Conservation (phyloP, 345 rosid genomes). For the Gossypium longicalyx region DNA sequence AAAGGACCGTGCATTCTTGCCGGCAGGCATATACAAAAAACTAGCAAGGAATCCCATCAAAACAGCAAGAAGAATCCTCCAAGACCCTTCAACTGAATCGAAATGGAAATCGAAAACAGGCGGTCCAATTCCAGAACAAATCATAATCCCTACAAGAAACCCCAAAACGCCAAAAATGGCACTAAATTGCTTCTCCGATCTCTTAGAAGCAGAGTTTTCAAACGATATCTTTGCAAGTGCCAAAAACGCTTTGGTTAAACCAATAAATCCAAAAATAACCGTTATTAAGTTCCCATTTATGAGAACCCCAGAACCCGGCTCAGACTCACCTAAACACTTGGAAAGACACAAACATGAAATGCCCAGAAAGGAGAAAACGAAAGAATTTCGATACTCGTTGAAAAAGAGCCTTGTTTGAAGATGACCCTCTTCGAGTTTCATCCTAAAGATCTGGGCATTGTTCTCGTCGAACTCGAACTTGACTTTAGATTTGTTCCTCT, state of each 20-base stretch:
- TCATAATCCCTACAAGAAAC: constrained; percentile 45
- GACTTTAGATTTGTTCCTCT: not conserved
- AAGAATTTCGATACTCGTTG: constrained; percentile 45
- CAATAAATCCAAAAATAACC: constrained; percentile 39
- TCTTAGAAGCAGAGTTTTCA: constrained; percentile 84
- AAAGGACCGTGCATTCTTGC: constrained; percentile 69
- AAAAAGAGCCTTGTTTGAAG: constrained; percentile 63
- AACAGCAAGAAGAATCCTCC: constrained; percentile 38
- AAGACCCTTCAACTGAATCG: constrained; percentile 49
- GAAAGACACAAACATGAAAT: constrained; percentile 46
- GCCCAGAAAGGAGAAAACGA: constrained; percentile 38
- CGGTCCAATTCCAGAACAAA: constrained; percentile 41
- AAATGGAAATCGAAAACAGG: constrained; percentile 57
- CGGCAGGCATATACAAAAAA: constrained; percentile 63
- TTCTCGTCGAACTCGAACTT: not conserved
- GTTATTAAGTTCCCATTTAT: constrained; percentile 58
- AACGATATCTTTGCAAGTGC: constrained; percentile 50
- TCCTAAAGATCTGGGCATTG: constrained; percentile 30
- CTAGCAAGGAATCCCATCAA: constrained; percentile 62
- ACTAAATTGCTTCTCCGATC: constrained; percentile 64
- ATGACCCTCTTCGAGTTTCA: constrained; percentile 74
- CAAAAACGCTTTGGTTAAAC: constrained; percentile 41
- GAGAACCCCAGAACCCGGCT: constrained; percentile 34
- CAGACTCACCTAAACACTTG: constrained; percentile 27
- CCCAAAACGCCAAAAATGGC: constrained; percentile 49